Percentiles rank a stretch among this genome's conserved stretches.
These are phyloP conservation scores for Macrophomina pseudophaseolina DNA, from an alignment of 2,329 filamentous ascomycete species.

Conservation along the genomic window DNA sequence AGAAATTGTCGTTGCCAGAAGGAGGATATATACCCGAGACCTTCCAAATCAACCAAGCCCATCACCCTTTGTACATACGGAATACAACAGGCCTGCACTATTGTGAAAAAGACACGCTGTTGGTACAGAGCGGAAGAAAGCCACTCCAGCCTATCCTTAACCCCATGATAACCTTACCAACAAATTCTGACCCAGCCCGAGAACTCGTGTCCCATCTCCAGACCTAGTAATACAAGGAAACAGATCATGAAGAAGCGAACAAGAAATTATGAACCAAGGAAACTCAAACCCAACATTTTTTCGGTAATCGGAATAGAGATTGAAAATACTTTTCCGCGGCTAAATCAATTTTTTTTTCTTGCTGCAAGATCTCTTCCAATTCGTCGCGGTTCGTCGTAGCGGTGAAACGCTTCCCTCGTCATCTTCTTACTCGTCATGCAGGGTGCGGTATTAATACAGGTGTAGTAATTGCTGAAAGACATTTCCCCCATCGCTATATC, in stretches of 20 bases:
- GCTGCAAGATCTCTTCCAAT: slow-evolving; percentile 5
- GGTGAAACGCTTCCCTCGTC: slow-evolving; percentile 10
- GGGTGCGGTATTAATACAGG: slow-evolving; percentile 20
- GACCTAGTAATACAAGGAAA: neutral
- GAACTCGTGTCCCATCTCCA: too few relatives aligned
- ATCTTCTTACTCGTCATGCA: slow-evolving; percentile 10
- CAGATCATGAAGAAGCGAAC: neutral
- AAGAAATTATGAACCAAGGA: neutral
- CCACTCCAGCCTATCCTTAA: neutral
- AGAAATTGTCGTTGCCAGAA: neutral
- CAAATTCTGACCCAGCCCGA: too few relatives aligned
- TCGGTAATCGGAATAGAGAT: neutral
- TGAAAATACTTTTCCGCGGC: neutral
- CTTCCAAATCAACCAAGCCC: neutral
- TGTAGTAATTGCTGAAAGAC: neutral
- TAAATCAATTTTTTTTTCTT: slow-evolving; percentile 11
- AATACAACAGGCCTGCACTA: neutral
- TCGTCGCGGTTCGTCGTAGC: slow-evolving; percentile 17
- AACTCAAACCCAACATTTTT: neutral
- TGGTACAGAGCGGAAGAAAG: neutral
- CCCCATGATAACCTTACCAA: too few relatives aligned
- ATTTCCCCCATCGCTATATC: neutral
- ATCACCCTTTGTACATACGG: neutral
- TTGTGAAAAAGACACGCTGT: neutral
- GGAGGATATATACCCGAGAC: neutral